Base-by-base conservation (phyloP, 805 yeast species). In the Kazachstania psychrophila region DNA sequence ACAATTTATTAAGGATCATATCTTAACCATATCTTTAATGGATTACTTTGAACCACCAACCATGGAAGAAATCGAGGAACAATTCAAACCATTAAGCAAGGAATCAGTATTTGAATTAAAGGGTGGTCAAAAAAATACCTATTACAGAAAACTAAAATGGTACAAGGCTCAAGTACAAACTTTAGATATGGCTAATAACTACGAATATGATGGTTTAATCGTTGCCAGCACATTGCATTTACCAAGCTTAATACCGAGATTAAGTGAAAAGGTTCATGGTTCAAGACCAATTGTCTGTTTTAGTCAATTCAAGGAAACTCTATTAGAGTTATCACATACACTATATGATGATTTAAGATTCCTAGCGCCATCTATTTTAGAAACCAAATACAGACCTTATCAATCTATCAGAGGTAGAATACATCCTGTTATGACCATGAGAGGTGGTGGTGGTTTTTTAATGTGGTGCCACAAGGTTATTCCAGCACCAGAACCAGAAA, bases 331-430 rank as follows among this genome's bases (percentile, higher is more conserved):
- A 23, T 67, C 85, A 3, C 86, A 83, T 43, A 79, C 82, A 45
- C 65, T 88, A 30, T 67, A 73, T 45, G 62, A 64, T 20, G 94
- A 88, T 50, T 68, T 75, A 41, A 69, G 86, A 31, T 73, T 84
- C 8, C 65, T 92, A 47, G 89, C 92, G 0, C 94, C 96, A 5
- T 74, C 85, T 12, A 75, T 89, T 16, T 69, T 73, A 43, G 96
- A 88, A 58, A 75, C 94, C 1, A 69, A 84, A 43, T 92, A 82
- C 10, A 73, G 96, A 45, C 79, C 78, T 34, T 88, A 81, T 56
- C 99, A 92, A 64, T 86, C 96, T 3, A 75, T 89, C 20, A 85
- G 94, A 14, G 98, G 97, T 6, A 77, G 94, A 54, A 66, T 89
- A 51, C 99, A 92, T 58, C 99, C 99, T 0, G 54, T 79, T 42